These are phyloP conservation scores for Umbellularia californica DNA, from an alignment of 164 flowering plant species.

Conservation along the genomic window DNA sequence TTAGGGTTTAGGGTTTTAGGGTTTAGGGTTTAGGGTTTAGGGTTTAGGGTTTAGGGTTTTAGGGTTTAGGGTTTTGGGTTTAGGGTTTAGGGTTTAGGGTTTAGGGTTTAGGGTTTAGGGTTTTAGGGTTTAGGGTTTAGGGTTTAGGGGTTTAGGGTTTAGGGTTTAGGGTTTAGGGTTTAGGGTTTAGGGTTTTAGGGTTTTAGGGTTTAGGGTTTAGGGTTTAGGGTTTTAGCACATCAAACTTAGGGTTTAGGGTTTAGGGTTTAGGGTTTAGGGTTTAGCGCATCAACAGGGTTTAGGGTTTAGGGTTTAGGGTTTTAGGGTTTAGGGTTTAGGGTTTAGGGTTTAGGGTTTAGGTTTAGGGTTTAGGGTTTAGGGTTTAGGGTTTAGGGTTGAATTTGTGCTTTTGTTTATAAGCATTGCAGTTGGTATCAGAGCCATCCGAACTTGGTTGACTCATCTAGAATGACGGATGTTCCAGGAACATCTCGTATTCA, in stretches of 20 bases:
- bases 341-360: constrained; percentile 16
- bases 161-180: constrained; percentile 2
- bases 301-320: neutral
- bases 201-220: constrained; percentile 18
- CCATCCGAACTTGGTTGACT: too few relatives aligned
- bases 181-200: constrained; percentile 1
- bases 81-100: constrained; percentile 19
- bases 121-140: constrained; percentile 17
- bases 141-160: constrained; percentile 12
- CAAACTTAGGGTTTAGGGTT: neutral
- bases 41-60: constrained; percentile 1
- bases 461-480: too few relatives aligned
- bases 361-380: constrained; percentile 15
- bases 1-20: constrained; percentile 16
- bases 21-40: neutral
- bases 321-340: constrained; percentile 8
- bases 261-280: too few relatives aligned
- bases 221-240: constrained; percentile 16
- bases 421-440: too few relatives aligned
- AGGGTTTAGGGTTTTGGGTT: constrained; percentile 13
- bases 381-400: constrained; percentile 18
- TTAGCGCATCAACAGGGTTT: too few relatives aligned
- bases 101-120: constrained; percentile 18
- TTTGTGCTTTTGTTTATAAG: too few relatives aligned
- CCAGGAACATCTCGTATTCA: too few relatives aligned